Percentiles rank a stretch among this genome's conserved stretches.
These are phyloP conservation scores for Pleurotus platypus DNA, from an alignment of 768 basidiomycete genomes.

Conservation along the genomic window DNA sequence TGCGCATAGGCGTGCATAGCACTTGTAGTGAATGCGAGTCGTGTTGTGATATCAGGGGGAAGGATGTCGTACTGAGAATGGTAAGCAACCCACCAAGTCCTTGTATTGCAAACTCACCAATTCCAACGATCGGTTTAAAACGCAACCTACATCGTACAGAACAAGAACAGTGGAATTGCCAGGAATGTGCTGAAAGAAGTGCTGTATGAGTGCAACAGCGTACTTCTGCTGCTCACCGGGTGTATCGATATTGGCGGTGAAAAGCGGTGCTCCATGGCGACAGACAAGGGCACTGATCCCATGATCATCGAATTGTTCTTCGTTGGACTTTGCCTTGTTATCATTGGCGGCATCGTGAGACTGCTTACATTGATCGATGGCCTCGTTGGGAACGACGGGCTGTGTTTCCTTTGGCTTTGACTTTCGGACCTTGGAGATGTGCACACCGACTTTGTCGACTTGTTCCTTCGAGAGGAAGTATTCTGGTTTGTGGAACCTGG, in stretches of 20 bases:
- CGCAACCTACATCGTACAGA: conserved; percentile 28
- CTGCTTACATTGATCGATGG: conserved; percentile 21
- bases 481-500: conserved; percentile 14
- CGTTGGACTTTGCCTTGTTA: conserved; percentile 14
- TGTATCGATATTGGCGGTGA: conserved; percentile 27
- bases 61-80: conserved; percentile 25
- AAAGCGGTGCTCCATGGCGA: conserved; percentile 25
- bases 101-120: conserved; percentile 13
- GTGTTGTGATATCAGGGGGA: conserved; percentile 8
- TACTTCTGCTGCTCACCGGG: conserved; percentile 28
- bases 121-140: too few relatives aligned
- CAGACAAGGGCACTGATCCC: conserved; percentile 29
- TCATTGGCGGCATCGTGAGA: conserved; percentile 22
- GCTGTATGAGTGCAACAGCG: conserved; percentile 22
- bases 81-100: background rate
- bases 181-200: conserved; percentile 25
- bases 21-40: conserved; percentile 22
- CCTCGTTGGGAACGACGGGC: conserved; percentile 15
- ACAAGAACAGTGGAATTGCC: conserved; percentile 9
- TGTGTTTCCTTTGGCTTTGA: background rate
- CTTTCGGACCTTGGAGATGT: conserved; percentile 13
- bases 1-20: conserved; percentile 34
- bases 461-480: conserved; percentile 19
- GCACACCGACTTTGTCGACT: conserved; percentile 17
- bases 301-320: conserved; percentile 17